These are phyloP conservation scores for Colletotrichum sp. DNA, from an alignment of 2,329 filamentous ascomycete species.

Conservation along the genomic window DNA sequence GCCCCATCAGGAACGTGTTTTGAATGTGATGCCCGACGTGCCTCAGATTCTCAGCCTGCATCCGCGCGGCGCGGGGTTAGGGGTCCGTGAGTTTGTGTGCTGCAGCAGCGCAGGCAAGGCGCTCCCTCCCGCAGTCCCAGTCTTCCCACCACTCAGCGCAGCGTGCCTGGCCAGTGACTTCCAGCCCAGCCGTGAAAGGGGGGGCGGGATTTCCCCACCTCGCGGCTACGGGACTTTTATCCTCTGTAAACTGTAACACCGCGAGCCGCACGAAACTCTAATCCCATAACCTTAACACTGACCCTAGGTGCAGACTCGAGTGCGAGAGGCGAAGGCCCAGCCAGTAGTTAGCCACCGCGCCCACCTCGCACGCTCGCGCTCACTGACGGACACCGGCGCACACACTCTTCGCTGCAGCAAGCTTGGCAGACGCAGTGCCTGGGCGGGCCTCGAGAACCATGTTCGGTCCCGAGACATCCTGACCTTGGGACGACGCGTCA, in stretches of 20 bases:
- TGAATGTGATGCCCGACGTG: neutral
- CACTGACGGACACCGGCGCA: neutral
- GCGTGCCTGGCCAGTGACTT: neutral
- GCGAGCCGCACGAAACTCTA: neutral
- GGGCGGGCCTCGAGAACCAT: neutral
- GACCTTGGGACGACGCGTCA: neutral
- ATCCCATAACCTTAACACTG: neutral
- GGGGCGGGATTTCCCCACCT: neutral
- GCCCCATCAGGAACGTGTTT: neutral
- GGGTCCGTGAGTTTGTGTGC: neutral
- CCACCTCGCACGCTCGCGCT: neutral
- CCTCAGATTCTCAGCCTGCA: neutral
- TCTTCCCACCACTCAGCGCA: neutral
- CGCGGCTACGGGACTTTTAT: neutral
- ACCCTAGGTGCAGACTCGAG: neutral
- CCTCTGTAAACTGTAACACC: neutral
- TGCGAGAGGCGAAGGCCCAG: neutral
- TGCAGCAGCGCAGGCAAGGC: neutral
- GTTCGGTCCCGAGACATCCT: constrained; percentile 3
- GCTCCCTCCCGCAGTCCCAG: neutral
- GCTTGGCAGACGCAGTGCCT: neutral
- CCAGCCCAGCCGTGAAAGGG: neutral
- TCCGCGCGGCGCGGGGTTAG: neutral
- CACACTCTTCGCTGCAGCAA: neutral
- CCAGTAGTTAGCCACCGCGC: neutral